Evolutionary conservation across 306 rosid species (phyloP).

Genomic region (Glycine soja): DNA sequence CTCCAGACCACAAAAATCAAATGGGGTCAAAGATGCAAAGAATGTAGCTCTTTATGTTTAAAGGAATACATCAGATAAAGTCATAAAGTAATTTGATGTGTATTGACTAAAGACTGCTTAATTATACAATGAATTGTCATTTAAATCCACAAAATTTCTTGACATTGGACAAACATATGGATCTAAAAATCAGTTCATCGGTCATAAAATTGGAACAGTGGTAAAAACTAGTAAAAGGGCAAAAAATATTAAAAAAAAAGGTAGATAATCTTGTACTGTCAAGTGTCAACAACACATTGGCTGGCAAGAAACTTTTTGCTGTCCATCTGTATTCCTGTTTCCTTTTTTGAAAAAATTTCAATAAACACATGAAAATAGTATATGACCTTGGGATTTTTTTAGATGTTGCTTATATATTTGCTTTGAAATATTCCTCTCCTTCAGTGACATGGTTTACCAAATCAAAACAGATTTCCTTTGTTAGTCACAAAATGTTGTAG

Average conservation of each 20-base stretch:
- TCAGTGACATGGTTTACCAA: background rate
- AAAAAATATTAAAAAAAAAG: background rate
- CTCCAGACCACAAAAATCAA: slow-evolving; percentile 45
- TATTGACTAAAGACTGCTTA: slow-evolving; percentile 36
- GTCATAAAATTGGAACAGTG: slow-evolving; percentile 35
- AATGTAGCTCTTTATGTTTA: slow-evolving; percentile 51
- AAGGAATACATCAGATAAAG: slow-evolving; percentile 59
- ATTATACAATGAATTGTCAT: slow-evolving; percentile 20
- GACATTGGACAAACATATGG: background rate
- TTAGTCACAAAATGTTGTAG: too few species aligned
- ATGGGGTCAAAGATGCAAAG: slow-evolving; percentile 53
- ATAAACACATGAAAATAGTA: background rate
- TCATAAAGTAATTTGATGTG: slow-evolving; percentile 33
- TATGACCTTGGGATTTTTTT: background rate
- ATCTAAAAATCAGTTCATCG: slow-evolving; percentile 28
- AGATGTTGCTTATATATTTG: too few species aligned
- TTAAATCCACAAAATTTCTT: slow-evolving; percentile 7
- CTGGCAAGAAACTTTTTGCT: slow-evolving; percentile 34
- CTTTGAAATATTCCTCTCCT: background rate
- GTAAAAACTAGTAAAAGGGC: background rate
- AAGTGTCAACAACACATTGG: slow-evolving; percentile 35
- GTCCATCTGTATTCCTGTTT: slow-evolving; percentile 26
- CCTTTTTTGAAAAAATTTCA: background rate
- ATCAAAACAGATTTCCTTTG: background rate
- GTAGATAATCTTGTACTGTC: slow-evolving; percentile 33